Evolutionary conservation across 2,329 filamentous ascomycete genomes (phyloP).

Genomic region (Hirsutella thompsonii): DNA sequence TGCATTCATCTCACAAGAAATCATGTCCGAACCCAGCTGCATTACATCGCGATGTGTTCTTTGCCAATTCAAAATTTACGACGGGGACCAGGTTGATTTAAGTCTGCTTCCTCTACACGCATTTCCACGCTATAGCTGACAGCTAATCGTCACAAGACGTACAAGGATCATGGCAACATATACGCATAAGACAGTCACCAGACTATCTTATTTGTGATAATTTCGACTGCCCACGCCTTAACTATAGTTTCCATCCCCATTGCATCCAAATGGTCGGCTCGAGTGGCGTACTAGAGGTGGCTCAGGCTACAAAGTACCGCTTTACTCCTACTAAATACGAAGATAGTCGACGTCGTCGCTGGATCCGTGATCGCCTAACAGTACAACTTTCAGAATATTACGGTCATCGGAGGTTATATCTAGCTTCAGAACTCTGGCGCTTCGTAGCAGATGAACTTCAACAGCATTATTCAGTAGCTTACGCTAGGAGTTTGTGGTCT

Average conservation of each 20-base stretch:
- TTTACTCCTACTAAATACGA: conserved; percentile 1
- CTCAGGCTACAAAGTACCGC: not conserved
- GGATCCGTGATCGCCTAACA: not conserved
- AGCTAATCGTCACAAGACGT: not conserved
- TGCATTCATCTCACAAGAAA: not conserved
- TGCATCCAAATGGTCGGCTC: not conserved
- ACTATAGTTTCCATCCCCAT: not conserved
- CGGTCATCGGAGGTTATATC: not conserved
- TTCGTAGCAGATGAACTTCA: conserved; percentile 1
- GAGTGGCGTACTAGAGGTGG: not conserved
- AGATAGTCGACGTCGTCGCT: conserved; percentile 1
- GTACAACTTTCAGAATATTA: not conserved
- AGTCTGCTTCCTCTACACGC: not conserved
- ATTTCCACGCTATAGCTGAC: not conserved
- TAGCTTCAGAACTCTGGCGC: conserved; percentile 1
- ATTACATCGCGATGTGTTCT: conserved; percentile 1
- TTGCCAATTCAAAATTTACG: conserved; percentile 3
- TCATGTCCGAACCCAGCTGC: conserved; percentile 1
- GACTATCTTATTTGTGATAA: not conserved
- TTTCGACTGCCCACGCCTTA: not conserved
- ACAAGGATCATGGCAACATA: conserved; percentile 1
- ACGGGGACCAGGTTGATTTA: not conserved
- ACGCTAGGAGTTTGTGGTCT: conserved; percentile 1
- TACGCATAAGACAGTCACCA: not conserved
- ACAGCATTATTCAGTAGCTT: not conserved